Evolutionary conservation across 495 filamentous ascomycete species (phyloP), one percentile per base, ranked within the genome.

Genomic region (Cercophora scortea): DNA sequence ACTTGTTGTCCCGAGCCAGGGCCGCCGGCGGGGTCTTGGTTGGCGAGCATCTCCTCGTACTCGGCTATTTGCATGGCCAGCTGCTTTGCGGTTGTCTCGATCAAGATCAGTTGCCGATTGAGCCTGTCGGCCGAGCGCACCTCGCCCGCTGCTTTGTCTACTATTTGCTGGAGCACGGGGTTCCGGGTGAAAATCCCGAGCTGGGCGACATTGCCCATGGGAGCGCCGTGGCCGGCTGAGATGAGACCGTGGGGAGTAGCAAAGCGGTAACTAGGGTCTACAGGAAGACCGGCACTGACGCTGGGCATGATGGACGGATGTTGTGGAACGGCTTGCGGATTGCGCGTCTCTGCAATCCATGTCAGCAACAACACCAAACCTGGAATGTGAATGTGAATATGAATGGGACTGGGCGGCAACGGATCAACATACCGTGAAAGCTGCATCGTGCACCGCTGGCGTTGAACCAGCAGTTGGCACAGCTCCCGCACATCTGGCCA

Each of bases 381-480:
- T 10, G 46, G 6, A 19, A 9, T 42, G 13, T 6, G 50, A 8
- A 25, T 25, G 18, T 39, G n/a, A 3, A n/a, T n/a, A n/a, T n/a
- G 8, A n/a, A 16, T 13, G n/a, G 15, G 42, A 8, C 41, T 32
- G 42, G 40, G 0, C 32, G 1, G 15, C 36, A n/a, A 38, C 19
- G 39, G 13, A 19, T 25, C 17, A 35, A 49, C 67, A 42, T 69
- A 77, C 74, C 73, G 38, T 77, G 74, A 42, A 77, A 76, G n/a
- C 73, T 75, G 47, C 74, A 77, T 17, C 74, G 54, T 4, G 74
- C 69, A 12, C 74, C 74, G 13, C 71, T 74, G 7, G 74, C 74
- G 34, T 77, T 77, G 50, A 76, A 77, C 74, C 74, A 77, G 52
- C 74, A 77, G 50, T 77, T 77, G 39, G 74, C 71, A 45, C 74